phyloP scores from a whole-genome alignment of 2,329 filamentous ascomycete species.

The Paracoccidioides brasiliensis region DNA sequence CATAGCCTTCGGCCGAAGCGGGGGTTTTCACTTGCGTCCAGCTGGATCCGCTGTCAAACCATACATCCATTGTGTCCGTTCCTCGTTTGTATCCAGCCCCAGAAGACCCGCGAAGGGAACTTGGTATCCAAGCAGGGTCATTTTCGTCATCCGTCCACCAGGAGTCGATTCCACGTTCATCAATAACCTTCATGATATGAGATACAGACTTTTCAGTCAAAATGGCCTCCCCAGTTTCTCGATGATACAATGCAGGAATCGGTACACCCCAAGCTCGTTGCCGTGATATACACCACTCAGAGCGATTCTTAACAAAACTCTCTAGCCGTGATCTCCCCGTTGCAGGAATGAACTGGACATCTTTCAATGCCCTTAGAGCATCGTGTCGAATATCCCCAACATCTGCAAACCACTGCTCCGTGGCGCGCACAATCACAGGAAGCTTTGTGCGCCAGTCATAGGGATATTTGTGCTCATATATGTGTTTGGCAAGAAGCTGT shows the following conservation, averaged over 20 bases:
- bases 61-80: constrained; percentile 96
- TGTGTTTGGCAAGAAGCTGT: constrained; percentile 55
- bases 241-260: constrained; percentile 76
- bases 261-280: constrained; percentile 95
- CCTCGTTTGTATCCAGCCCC: constrained; percentile 53
- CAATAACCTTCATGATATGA: constrained; percentile 70
- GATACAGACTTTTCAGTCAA: constrained; percentile 66
- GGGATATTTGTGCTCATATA: constrained; percentile 81
- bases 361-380: constrained; percentile 55
- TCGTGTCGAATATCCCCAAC: constrained; percentile 67
- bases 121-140: constrained; percentile 64
- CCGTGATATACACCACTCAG: constrained; percentile 95
- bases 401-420: constrained; percentile 96
- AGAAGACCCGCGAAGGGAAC: constrained; percentile 41
- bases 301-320: constrained; percentile 75
- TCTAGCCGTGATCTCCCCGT: constrained; percentile 60
- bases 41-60: constrained; percentile 96
- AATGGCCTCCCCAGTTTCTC: constrained; percentile 55
- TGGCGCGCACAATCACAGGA: constrained; percentile 81
- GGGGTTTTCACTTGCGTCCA: constrained; percentile 50
- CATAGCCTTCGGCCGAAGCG: constrained; percentile 18
- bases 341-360: constrained; percentile 67
- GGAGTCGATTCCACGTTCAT: constrained; percentile 67
- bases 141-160: constrained; percentile 81
- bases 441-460: constrained; percentile 96